Conservation (phyloP, 176 grass and related monocot species). For the Phragmites australis region DNA sequence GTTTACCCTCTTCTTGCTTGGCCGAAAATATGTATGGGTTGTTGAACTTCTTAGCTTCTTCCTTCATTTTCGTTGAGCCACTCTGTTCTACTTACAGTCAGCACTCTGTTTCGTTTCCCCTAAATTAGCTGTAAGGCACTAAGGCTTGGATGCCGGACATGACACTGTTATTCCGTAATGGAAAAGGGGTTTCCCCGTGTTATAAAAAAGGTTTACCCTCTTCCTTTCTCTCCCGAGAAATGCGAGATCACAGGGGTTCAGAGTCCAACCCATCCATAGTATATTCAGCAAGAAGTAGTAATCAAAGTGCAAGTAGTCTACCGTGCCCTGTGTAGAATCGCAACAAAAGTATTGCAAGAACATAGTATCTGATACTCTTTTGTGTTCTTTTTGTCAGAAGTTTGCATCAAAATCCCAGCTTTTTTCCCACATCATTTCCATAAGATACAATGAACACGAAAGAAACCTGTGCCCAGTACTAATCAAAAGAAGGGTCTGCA, state of each 20-base stretch:
- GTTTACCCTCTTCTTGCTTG: too few species aligned
- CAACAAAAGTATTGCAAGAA: neutral
- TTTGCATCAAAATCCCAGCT: neutral
- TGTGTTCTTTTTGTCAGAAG: neutral
- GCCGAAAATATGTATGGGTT: too few species aligned
- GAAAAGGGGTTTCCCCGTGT: too few species aligned
- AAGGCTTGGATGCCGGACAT: too few species aligned
- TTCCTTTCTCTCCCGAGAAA: neutral
- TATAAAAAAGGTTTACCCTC: too few species aligned
- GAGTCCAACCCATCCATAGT: neutral
- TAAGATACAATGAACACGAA: neutral
- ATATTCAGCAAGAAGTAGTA: neutral
- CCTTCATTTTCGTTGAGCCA: too few species aligned
- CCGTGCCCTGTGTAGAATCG: neutral
- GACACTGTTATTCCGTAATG: too few species aligned
- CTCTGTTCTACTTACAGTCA: too few species aligned
- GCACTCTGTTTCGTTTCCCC: too few species aligned
- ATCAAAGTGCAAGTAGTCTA: neutral
- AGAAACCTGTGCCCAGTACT: neutral
- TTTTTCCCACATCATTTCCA: neutral
- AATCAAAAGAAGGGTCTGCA: neutral
- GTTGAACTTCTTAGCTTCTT: too few species aligned
- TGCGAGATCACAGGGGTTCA: neutral
- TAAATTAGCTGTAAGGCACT: too few species aligned
- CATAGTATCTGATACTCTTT: neutral